These are phyloP conservation scores for Penicillium sp. DNA, from an alignment of 2,329 filamentous ascomycete species.

Conservation along the genomic window DNA sequence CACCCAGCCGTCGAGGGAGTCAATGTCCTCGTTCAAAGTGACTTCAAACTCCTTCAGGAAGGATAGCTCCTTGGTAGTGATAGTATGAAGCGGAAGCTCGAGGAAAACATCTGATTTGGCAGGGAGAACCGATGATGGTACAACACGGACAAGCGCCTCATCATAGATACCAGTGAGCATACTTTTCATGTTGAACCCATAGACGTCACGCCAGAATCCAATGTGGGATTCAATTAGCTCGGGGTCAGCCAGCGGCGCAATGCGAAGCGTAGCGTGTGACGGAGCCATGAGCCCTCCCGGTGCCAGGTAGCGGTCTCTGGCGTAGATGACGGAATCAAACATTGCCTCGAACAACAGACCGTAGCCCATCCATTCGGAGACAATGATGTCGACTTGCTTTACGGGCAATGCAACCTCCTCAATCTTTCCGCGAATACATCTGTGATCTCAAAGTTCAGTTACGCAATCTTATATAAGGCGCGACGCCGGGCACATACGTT, in stretches of 20 bases:
- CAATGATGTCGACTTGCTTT: slow-evolving; percentile 85
- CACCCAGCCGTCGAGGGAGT: slow-evolving; percentile 80
- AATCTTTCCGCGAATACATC: slow-evolving; percentile 79
- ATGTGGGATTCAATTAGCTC: slow-evolving; percentile 80
- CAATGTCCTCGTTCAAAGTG: slow-evolving; percentile 64
- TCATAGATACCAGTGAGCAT: slow-evolving; percentile 85
- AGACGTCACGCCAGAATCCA: slow-evolving; percentile 87
- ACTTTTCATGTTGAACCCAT: slow-evolving; percentile 90
- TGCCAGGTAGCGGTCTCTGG: slow-evolving; percentile 82
- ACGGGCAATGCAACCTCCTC: slow-evolving; percentile 84
- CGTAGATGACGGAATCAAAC: slow-evolving; percentile 89
- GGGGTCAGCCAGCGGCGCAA: slow-evolving; percentile 78
- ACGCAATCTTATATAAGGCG: background rate
- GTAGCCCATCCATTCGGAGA: slow-evolving; percentile 99
- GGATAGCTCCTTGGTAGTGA: slow-evolving; percentile 72
- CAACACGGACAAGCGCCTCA: slow-evolving; percentile 77
- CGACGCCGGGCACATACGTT: slow-evolving; percentile 51
- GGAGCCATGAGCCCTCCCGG: slow-evolving; percentile 83
- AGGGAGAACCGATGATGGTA: slow-evolving; percentile 62
- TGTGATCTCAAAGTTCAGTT: slow-evolving; percentile 28
- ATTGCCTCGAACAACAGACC: slow-evolving; percentile 92
- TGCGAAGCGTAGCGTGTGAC: slow-evolving; percentile 79
- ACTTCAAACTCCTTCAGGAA: slow-evolving; percentile 74
- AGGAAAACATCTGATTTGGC: slow-evolving; percentile 68
- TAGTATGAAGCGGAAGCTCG: slow-evolving; percentile 75